phyloP scores from a whole-genome alignment of 2,329 filamentous ascomycete species.

The Diplodia corticola region DNA sequence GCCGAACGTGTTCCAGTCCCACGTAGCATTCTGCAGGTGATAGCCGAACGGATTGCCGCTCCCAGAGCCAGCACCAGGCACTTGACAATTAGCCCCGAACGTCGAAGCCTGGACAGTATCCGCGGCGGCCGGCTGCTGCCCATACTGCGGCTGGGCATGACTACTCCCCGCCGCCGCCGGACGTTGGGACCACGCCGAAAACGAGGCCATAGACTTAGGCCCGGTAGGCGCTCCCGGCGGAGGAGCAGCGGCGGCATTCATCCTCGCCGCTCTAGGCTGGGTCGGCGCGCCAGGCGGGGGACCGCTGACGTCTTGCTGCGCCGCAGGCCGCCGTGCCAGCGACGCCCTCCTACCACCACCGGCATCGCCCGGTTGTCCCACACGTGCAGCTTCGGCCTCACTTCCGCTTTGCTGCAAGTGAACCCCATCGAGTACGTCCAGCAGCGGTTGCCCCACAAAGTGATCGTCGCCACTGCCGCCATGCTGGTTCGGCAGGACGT shows the following conservation, averaged over 20 bases:
- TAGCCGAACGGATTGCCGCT: not conserved
- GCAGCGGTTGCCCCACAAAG: slow-evolving; percentile 23
- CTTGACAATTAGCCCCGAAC: not conserved
- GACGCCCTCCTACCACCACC: not conserved
- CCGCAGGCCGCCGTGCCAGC: not conserved
- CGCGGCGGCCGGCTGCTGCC: not conserved
- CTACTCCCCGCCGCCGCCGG: no score
- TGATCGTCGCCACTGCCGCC: not conserved
- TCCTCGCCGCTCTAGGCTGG: not conserved
- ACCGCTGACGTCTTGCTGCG: not conserved
- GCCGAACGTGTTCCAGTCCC: slow-evolving; percentile 12
- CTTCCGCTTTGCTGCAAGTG: not conserved
- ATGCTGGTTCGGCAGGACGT: not conserved
- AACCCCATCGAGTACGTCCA: slow-evolving; percentile 11
- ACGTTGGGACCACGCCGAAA: not conserved
- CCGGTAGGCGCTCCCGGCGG: not conserved
- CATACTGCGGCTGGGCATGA: not conserved
- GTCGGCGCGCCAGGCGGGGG: slow-evolving; percentile 4
- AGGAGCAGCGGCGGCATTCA: not conserved
- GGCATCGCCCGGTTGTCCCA: no score
- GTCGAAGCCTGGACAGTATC: not conserved
- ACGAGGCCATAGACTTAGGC: not conserved
- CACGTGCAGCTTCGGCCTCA: not conserved
- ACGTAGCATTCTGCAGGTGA: slow-evolving; percentile 6
- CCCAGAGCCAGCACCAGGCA: not conserved